Evolutionary conservation across 2,329 filamentous ascomycete genomes (phyloP).

Genomic region (Capronia americana): DNA sequence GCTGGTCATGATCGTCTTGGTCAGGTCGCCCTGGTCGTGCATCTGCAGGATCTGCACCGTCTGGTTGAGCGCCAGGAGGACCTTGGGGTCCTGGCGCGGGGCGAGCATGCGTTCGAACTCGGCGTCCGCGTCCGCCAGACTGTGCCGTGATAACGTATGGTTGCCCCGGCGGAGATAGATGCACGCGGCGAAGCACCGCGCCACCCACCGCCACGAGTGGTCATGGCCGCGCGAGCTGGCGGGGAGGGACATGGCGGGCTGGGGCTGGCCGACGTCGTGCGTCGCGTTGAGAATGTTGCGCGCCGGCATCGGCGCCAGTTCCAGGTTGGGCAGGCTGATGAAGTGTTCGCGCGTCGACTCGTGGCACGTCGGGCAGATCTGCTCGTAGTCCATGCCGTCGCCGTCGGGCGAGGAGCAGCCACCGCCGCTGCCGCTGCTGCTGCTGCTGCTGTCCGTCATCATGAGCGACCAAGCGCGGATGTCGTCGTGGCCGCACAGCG

Average conservation of each 20-base stretch:
- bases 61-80: constrained; percentile 35
- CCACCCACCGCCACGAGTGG: constrained; percentile 39
- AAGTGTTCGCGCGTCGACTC: constrained; percentile 36
- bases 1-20: constrained; percentile 32
- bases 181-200: constrained; percentile 40
- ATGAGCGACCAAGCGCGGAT: constrained; percentile 36
- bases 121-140: constrained; percentile 35
- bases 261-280: constrained; percentile 7
- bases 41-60: constrained; percentile 38
- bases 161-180: constrained; percentile 38
- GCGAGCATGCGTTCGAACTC: constrained; percentile 36
- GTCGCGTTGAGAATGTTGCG: constrained; percentile 35
- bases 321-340: constrained; percentile 35
- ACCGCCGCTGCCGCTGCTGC: neutral
- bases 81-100: constrained; percentile 35
- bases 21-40: constrained; percentile 38
- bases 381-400: constrained; percentile 31
- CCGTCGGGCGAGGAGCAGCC: constrained; percentile 17
- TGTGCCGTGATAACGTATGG: constrained; percentile 27
- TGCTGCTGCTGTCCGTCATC: constrained; percentile 22
- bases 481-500: constrained; percentile 37
- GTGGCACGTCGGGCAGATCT: constrained; percentile 37
- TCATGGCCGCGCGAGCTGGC: constrained; percentile 37
- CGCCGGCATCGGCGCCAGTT: constrained; percentile 14
- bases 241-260: constrained; percentile 32